Evolutionary conservation across 495 filamentous ascomycete species (phyloP).

Genomic region (Talaromyces nanjingensis): DNA sequence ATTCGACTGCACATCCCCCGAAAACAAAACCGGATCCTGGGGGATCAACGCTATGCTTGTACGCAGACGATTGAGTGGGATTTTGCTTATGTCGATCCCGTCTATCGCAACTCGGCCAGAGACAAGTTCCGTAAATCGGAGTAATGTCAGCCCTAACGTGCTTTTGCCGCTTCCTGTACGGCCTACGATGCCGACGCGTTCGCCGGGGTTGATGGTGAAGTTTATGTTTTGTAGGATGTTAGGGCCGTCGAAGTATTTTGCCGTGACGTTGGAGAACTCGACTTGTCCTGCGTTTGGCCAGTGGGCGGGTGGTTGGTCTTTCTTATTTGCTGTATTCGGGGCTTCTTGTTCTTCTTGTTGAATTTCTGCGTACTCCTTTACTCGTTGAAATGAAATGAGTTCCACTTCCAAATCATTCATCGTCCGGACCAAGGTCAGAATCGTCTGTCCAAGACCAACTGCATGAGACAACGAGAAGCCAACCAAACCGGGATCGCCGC

Average conservation of each 20-base stretch:
- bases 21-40: slow-evolving; percentile 56
- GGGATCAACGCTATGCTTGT: slow-evolving; percentile 53
- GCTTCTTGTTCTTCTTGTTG: slow-evolving; percentile 38
- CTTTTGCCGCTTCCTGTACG: slow-evolving; percentile 60
- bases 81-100: slow-evolving; percentile 37
- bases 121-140: slow-evolving; percentile 43
- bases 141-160: slow-evolving; percentile 49
- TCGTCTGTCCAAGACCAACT: slow-evolving; percentile 39
- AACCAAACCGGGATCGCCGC: slow-evolving; percentile 34
- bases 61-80: slow-evolving; percentile 49
- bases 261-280: slow-evolving; percentile 41
- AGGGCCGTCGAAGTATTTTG: slow-evolving; percentile 42
- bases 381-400: slow-evolving; percentile 41
- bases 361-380: slow-evolving; percentile 39
- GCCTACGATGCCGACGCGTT: slow-evolving; percentile 53
- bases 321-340: too few species aligned
- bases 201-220: slow-evolving; percentile 43
- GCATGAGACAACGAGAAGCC: slow-evolving; percentile 45
- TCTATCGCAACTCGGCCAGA: slow-evolving; percentile 47
- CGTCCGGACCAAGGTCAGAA: slow-evolving; percentile 34
- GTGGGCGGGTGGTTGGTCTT: slow-evolving; percentile 32
- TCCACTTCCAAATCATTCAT: slow-evolving; percentile 46
- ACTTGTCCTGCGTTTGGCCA: slow-evolving; percentile 43
- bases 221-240: slow-evolving; percentile 45
- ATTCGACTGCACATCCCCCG: slow-evolving; percentile 47